Base-by-base conservation (phyloP, 2,329 filamentous ascomycete species). In the Penicillium corylophilum region DNA sequence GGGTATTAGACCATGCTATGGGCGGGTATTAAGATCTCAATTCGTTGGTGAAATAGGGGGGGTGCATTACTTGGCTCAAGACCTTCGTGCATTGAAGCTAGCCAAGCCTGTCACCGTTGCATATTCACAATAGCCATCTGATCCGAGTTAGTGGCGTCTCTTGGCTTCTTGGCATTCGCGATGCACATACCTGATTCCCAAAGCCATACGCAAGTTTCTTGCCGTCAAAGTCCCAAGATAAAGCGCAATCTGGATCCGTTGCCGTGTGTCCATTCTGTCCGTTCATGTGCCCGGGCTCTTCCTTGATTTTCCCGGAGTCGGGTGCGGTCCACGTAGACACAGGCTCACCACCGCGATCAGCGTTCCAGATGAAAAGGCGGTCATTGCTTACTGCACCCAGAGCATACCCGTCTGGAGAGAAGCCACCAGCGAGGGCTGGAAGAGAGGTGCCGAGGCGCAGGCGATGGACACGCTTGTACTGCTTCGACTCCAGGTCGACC, bases 151-250 rank as follows among this genome's bases (percentile, higher is more conserved):
- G 35, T 45, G 38, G 35, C 20, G 23, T 12, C 3, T 23, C 39
- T 10, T 12, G 9, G 9, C 13, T 24, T 26, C 12, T 39, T 40
- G 15, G 35, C 12, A 20, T 38, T 6, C 10, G 5, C 9, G 29
- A 41, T 36, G 15, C 5, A 44, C 69, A 36, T 68, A 81, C 78
- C 74, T 79, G 74, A 55, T 72, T 74, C 26, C 73, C 74, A 51
- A 78, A 71, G 23, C 75, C 76, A 60, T 79, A 78, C 2, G 75
- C 77, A 50, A 82, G 68, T 59, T 74, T 79, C 60, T 77, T 77
- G n/a, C 79, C 78, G 62, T 81, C 76, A 12, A 70, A 71, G 62
- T 80, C 79, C 80, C 80, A 82, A 26, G 72, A 73, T 46, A 82
- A 65, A 24, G 71, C 69, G 42, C 75, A 69, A 54, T 75, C 70